A percentile compares a stretch with the other conserved stretches of the same genome.
These are phyloP conservation scores for Urostyla sp. DNA, from an alignment of 73 alveolate genomes.

Conservation along the genomic window DNA sequence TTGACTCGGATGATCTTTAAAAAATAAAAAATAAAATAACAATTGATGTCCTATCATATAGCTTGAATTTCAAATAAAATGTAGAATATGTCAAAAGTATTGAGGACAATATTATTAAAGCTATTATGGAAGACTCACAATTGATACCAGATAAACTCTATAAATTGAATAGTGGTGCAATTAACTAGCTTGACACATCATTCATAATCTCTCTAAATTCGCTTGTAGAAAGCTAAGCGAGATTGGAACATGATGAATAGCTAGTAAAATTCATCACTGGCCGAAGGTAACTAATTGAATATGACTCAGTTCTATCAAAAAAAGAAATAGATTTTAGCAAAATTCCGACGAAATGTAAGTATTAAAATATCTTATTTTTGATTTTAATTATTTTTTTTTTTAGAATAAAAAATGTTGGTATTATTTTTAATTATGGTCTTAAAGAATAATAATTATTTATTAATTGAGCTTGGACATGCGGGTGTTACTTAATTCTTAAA, in stretches of 20 bases:
- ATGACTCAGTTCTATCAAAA: neutral
- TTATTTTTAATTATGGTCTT: neutral
- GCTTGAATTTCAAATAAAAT: neutral
- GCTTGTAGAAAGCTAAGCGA: neutral
- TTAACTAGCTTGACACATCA: slow-evolving; percentile 16
- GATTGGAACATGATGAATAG: neutral
- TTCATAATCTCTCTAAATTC: neutral
- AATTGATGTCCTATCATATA: slow-evolving; percentile 7
- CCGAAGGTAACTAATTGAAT: neutral
- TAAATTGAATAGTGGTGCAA: neutral
- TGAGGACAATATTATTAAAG: slow-evolving; percentile 6
- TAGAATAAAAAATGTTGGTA: neutral
- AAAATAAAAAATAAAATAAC: slow-evolving; percentile 41
- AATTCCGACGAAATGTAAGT: too few species aligned
- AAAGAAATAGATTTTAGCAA: slow-evolving; percentile 32
- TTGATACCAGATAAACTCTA: neutral
- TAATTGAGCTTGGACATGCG: slow-evolving; percentile 11
- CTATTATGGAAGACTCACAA: neutral
- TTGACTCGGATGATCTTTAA: neutral
- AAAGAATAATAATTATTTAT: slow-evolving; percentile 15
- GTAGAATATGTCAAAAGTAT: neutral
- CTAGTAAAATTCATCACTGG: neutral
- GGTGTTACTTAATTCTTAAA: slow-evolving; percentile 4
- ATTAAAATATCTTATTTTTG: too few species aligned
- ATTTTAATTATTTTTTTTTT: neutral